A percentile compares a stretch with the other conserved stretches of the same genome.
Conservation (phyloP, 192 early-diverging fungal genomes). For the Dissophora ornata region DNA sequence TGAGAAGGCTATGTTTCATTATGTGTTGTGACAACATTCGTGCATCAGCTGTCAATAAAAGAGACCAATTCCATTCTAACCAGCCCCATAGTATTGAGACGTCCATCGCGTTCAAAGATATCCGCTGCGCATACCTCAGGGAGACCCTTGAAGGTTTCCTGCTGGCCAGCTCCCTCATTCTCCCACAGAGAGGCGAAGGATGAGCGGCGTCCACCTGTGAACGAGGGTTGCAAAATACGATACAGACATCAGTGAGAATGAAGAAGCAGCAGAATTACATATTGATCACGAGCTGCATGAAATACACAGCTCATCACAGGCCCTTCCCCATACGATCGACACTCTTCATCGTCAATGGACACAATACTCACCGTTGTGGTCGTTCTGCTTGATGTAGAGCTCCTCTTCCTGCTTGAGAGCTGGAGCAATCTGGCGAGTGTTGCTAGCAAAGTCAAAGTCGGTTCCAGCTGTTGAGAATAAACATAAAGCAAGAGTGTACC, state of each 20-base stretch:
- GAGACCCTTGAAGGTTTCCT: slow-evolving; percentile 47
- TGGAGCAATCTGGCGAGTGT: slow-evolving; percentile 62
- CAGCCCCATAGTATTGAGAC: too few species aligned
- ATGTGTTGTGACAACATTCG: too few species aligned
- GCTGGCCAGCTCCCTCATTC: slow-evolving; percentile 18
- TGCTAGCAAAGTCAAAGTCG: slow-evolving; percentile 81
- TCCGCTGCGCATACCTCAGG: slow-evolving; percentile 40
- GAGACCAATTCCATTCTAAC: too few species aligned
- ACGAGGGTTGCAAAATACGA: too few species aligned
- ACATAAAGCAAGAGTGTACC: not conserved
- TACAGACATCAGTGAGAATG: too few species aligned
- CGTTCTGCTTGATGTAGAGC: slow-evolving; percentile 57
- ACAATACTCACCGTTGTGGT: slow-evolving; percentile 37
- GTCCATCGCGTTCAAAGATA: too few species aligned
- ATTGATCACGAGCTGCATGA: too few species aligned
- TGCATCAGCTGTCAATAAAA: too few species aligned
- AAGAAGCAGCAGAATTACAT: too few species aligned
- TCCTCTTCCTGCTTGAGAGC: slow-evolving; percentile 63
- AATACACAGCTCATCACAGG: too few species aligned
- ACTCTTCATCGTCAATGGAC: not conserved
- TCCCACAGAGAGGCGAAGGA: slow-evolving; percentile 53
- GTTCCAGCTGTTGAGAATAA: slow-evolving; percentile 44
- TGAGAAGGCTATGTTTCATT: slow-evolving; percentile 44
- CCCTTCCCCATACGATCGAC: too few species aligned
- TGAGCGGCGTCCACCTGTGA: slow-evolving; percentile 30